Conservation (phyloP, 495 filamentous ascomycete genomes). For the Pyronema domesticum region DNA sequence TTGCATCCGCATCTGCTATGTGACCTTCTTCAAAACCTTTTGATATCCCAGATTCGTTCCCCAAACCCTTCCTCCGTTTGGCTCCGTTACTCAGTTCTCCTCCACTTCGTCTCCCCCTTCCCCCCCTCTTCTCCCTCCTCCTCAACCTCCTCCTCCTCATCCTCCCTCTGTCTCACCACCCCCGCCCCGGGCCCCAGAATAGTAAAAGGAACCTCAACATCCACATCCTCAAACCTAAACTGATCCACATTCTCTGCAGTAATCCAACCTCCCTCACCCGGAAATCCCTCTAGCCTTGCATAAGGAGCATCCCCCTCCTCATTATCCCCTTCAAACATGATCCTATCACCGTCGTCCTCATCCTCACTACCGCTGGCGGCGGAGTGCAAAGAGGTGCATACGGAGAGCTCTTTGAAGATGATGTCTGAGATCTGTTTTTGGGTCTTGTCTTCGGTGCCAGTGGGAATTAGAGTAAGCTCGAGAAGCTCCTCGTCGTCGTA, state of each 20-base stretch:
- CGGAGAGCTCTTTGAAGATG: slow-evolving; percentile 64
- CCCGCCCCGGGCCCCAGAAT: slow-evolving; percentile 40
- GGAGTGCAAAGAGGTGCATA: slow-evolving; percentile 78
- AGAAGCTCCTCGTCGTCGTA: slow-evolving; percentile 54
- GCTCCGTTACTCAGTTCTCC: slow-evolving; percentile 41
- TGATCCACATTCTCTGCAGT: slow-evolving; percentile 87
- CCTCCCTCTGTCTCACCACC: slow-evolving; percentile 34
- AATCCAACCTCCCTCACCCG: slow-evolving; percentile 85
- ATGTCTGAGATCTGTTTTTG: slow-evolving; percentile 30
- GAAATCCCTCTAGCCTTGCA: slow-evolving; percentile 42
- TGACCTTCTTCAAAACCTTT: too few relatives aligned
- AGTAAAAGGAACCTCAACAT: slow-evolving; percentile 31
- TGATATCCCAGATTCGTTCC: too few relatives aligned
- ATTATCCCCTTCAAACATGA: slow-evolving; percentile 40
- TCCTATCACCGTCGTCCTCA: slow-evolving; percentile 34
- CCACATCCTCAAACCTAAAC: slow-evolving; percentile 45
- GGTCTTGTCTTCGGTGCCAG: slow-evolving; percentile 4
- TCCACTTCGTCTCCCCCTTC: slow-evolving; percentile 36
- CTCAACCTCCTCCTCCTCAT: slow-evolving; percentile 26
- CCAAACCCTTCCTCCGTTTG: background rate
- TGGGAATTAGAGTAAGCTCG: slow-evolving; percentile 57
- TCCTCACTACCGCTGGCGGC: slow-evolving; percentile 46
- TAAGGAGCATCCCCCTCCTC: slow-evolving; percentile 21
- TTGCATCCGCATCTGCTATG: too few relatives aligned
- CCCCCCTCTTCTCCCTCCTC: slow-evolving; percentile 25